phyloP scores from a whole-genome alignment of 345 rosid species.

The Ceriops decandra region DNA sequence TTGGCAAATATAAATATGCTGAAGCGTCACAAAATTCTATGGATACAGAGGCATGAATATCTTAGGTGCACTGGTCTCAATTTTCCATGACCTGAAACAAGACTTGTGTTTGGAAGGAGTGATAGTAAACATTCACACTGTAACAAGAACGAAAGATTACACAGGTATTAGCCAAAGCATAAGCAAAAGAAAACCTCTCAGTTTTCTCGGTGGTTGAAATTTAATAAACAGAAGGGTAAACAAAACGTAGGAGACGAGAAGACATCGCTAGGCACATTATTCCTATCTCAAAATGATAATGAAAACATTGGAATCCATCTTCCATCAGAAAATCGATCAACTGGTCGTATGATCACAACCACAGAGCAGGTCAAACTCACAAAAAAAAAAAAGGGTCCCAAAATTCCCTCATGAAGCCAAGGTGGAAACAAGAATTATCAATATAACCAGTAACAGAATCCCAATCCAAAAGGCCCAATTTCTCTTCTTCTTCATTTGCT shows the following conservation, averaged over 20 bases:
- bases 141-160: no score
- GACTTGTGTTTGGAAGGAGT: no score
- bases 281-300: background rate
- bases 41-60: no score
- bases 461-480: slow-evolving; percentile 24
- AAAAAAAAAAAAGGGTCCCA: background rate
- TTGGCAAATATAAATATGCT: no score
- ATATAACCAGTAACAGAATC: background rate
- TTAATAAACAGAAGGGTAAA: no score
- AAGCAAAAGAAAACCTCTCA: no score
- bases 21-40: no score
- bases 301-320: background rate
- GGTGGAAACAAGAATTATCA: slow-evolving; percentile 10
- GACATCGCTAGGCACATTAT: background rate
- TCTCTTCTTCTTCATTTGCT: slow-evolving; percentile 23
- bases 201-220: no score
- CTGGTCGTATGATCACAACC: background rate
- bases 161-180: no score
- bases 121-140: no score
- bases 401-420: slow-evolving; percentile 10
- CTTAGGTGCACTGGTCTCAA: no score
- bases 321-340: background rate
- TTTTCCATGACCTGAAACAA: no score
- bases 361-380: background rate
- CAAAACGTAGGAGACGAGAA: background rate